A percentile compares a stretch with the other conserved stretches of the same genome.
phyloP scores from a whole-genome alignment of 345 rosid species.

The Arabidopsis suecica region DNA sequence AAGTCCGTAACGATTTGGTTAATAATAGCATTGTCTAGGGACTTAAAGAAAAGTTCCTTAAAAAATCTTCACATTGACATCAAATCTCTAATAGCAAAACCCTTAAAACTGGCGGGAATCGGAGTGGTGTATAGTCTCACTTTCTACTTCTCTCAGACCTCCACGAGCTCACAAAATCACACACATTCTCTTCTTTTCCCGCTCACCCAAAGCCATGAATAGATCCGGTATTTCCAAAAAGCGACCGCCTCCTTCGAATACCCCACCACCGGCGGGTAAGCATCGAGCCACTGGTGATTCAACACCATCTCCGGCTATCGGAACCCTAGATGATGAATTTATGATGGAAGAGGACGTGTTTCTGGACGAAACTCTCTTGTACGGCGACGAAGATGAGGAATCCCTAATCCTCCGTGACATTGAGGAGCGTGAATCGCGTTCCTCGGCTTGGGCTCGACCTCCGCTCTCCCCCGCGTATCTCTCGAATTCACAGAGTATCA shows the following conservation, averaged over 20 bases:
- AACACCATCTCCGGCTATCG: constrained; percentile 41
- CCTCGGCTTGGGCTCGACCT: constrained; percentile 82
- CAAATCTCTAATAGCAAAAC: constrained; percentile 12
- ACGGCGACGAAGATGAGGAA: constrained; percentile 66
- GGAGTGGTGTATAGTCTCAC: constrained; percentile 1
- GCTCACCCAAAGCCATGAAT: constrained; percentile 49
- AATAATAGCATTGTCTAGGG: no score
- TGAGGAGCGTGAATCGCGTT: constrained; percentile 76
- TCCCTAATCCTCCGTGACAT: constrained; percentile 70
- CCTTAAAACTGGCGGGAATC: constrained; percentile 44
- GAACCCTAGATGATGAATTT: constrained; percentile 69
- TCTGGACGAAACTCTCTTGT: constrained; percentile 72
- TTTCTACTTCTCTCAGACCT: constrained; percentile 6
- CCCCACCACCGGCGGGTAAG: constrained; percentile 54
- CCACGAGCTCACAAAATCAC: not conserved
- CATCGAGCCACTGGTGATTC: constrained; percentile 52
- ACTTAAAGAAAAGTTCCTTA: not conserved
- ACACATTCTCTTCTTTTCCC: constrained; percentile 5
- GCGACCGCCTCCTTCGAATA: constrained; percentile 64
- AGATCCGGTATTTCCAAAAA: constrained; percentile 56
- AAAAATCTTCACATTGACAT: not conserved
- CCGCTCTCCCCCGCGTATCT: constrained; percentile 58
- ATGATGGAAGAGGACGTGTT: constrained; percentile 84
- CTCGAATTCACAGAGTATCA: constrained; percentile 61
- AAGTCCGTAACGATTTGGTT: no score